Evolutionary conservation across 345 rosid species (phyloP).

Genomic region (Eucalyptus virginea): DNA sequence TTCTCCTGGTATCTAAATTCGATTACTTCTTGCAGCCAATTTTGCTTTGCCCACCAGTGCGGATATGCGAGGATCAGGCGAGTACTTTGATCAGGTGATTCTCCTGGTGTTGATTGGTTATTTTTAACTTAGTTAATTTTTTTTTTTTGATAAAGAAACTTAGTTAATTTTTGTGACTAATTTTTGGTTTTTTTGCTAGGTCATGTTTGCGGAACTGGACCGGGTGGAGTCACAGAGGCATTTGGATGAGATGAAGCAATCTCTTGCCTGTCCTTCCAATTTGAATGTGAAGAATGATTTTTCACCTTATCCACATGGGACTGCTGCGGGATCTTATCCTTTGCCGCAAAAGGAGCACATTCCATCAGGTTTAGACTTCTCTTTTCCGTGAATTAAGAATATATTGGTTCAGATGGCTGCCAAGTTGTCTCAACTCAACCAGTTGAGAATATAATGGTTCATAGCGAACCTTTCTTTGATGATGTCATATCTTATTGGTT

Average conservation of each 20-base stretch:
- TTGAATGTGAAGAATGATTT: not conserved
- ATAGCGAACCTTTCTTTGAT: not conserved
- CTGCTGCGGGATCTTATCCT: not conserved
- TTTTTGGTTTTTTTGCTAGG: not conserved
- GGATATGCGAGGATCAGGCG: conserved; percentile 7
- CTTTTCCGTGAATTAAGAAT: not conserved
- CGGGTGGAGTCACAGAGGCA: conserved; percentile 1
- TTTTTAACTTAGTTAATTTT: not conserved
- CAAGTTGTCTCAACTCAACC: not conserved
- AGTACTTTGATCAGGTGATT: conserved; percentile 9
- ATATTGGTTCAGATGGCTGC: not conserved
- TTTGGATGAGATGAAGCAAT: conserved; percentile 13
- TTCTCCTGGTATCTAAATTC: not conserved
- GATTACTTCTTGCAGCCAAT: conserved; percentile 4
- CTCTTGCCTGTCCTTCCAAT: not conserved
- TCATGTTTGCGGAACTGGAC: conserved; percentile 11
- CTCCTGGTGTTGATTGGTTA: not conserved
- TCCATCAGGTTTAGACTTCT: not conserved
- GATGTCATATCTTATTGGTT: not conserved
- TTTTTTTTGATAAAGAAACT: too few relatives aligned
- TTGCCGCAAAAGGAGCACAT: not conserved
- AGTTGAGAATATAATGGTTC: not conserved
- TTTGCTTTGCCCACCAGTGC: conserved; percentile 5
- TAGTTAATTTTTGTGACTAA: not conserved
- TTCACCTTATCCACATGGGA: not conserved